Base-by-base conservation (phyloP, 805 yeast genomes). In the Saccharomycopsis schoenii region DNA sequence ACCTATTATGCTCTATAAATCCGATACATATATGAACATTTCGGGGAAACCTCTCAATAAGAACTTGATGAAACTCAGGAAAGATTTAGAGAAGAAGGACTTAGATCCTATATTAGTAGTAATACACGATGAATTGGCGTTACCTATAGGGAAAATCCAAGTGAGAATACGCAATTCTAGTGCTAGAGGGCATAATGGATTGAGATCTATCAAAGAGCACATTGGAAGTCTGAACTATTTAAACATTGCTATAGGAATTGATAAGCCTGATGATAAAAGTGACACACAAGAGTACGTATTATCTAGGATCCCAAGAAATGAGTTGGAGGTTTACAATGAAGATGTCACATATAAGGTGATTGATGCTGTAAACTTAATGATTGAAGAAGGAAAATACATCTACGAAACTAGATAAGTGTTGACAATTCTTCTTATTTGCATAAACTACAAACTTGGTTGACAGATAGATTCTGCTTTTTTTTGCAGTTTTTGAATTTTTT, bases 161-260 rank as follows among this genome's bases (percentile, higher is more conserved):
- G 69, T 86, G 1, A 76, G 93, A 56, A 74, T 73, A 19, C 84
- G 83, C 12, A 80, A 82, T 1, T 76, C 85, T 0, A 81, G 89
- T 54, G 77, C 83, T n/a, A 75, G 94, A 52, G 97, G 97, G 0
- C 98, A 92, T 68, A 90, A 89, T 68, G 97, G 97, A 0, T 75
- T 92, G 29, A 79, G 79, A 64, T 81, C 86, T 50, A 78, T 92
- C 3, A 80, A 78, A 55, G 65, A 70, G 8, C 51, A 62, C 24
- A 70, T 80, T 42, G 85, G 85, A 0, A 51, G 59, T 11, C 75
- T 77, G 43, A 77, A 75, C 17, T 89, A 84, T 68, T 77, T 82
- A 17, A 81, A 89, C 58, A 68, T 91, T 14, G 82, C 87, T 15
- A 76, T 91, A 9, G 97, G 97, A 0, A 87, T 92, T n/a, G 96